These are phyloP conservation scores for Macrophomina pseudophaseolina DNA, from an alignment of 2,329 filamentous ascomycete species.

Conservation along the genomic window DNA sequence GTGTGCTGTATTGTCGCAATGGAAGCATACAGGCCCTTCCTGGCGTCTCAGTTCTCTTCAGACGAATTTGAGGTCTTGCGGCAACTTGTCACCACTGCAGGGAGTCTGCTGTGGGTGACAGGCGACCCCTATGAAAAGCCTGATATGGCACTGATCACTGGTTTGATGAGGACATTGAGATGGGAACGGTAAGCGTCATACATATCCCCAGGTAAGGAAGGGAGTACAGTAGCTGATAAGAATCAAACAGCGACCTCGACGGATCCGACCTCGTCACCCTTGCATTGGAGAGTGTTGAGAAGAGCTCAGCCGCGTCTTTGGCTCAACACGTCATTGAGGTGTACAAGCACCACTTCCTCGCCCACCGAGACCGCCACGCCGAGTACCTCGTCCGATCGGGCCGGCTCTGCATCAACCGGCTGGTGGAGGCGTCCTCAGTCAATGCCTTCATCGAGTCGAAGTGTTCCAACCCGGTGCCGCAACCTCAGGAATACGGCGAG, in stretches of 20 bases:
- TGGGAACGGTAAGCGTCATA: slow-evolving; percentile 3
- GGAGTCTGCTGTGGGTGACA: slow-evolving; percentile 17
- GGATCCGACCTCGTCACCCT: background rate
- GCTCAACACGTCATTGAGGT: background rate
- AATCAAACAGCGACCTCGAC: background rate
- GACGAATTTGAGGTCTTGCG: background rate
- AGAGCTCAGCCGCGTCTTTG: background rate
- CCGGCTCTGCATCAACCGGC: background rate
- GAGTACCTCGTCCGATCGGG: background rate
- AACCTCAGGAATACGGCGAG: background rate
- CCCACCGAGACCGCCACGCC: background rate
- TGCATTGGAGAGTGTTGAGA: background rate
- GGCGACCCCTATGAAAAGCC: slow-evolving; percentile 4
- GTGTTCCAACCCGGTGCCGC: background rate
- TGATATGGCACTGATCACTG: slow-evolving; percentile 11
- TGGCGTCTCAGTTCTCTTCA: background rate
- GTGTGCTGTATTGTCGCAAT: background rate
- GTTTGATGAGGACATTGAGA: slow-evolving; percentile 9
- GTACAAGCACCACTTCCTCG: background rate
- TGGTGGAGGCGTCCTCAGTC: background rate
- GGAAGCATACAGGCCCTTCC: background rate
- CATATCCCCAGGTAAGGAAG: background rate
- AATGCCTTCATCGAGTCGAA: background rate
- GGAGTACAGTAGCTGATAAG: background rate
- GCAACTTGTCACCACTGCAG: slow-evolving; percentile 3